Evolutionary conservation across 345 rosid species (phyloP).

Genomic region (Eucalyptus melliodora): DNA sequence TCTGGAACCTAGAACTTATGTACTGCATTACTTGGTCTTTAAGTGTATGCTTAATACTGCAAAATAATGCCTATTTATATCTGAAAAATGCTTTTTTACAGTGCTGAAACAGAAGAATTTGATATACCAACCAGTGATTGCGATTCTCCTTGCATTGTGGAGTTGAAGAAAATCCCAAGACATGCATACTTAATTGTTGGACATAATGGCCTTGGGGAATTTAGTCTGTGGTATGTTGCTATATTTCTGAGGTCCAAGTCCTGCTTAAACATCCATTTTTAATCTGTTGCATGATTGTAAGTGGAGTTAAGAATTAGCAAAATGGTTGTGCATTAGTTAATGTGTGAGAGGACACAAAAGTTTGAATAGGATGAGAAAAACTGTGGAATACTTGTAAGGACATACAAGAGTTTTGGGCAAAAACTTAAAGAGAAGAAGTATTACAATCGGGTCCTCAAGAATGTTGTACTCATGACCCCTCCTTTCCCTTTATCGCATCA

Average conservation of each 20-base stretch:
- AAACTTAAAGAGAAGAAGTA: background rate
- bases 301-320: background rate
- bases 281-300: background rate
- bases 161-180: conserved; percentile 60
- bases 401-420: background rate
- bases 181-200: conserved; percentile 54
- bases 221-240: conserved; percentile 59
- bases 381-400: background rate
- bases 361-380: background rate
- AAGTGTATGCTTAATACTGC: background rate
- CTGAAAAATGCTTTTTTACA: conserved; percentile 21
- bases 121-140: conserved; percentile 25
- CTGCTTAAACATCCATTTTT: background rate
- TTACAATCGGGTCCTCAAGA: background rate
- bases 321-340: background rate
- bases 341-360: background rate
- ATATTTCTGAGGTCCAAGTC: background rate
- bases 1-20: background rate
- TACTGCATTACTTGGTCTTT: background rate
- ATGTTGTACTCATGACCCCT: background rate
- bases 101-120: conserved; percentile 43
- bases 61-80: background rate
- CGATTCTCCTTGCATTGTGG: conserved; percentile 44
- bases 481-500: background rate
- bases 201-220: conserved; percentile 69